These are phyloP conservation scores for Pseudognaphalium luteoalbum DNA, from an alignment of 129 eudicot species.

Conservation along the genomic window DNA sequence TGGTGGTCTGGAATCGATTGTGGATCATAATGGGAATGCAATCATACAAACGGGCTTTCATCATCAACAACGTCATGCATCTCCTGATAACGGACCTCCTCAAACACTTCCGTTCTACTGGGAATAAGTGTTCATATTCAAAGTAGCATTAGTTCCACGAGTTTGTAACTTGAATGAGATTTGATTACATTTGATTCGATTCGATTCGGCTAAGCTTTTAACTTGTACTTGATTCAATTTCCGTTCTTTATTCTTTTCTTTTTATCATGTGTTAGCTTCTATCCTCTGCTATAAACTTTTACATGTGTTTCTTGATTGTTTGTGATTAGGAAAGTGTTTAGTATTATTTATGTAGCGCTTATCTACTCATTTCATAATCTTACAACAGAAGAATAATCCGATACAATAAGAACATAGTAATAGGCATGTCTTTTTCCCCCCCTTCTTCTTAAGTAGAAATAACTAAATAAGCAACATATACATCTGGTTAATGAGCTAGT, in stretches of 20 bases:
- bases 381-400: no score
- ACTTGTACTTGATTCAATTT: not conserved
- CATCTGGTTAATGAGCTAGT: no score
- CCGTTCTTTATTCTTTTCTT: not conserved
- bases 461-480: no score
- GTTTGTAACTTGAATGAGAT: slow-evolving; percentile 24
- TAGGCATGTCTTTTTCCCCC: no score
- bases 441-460: no score
- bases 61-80: slow-evolving; percentile 26
- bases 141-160: not conserved
- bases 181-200: slow-evolving; percentile 16
- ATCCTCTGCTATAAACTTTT: not conserved
- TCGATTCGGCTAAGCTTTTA: not conserved
- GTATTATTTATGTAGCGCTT: not conserved
- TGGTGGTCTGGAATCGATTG: slow-evolving; percentile 37
- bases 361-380: no score
- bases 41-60: slow-evolving; percentile 39
- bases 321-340: not conserved
- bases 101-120: slow-evolving; percentile 62
- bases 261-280: slow-evolving; percentile 8
- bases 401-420: no score
- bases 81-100: slow-evolving; percentile 39
- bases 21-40: slow-evolving; percentile 35
- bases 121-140: slow-evolving; percentile 36
- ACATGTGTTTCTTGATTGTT: not conserved